phyloP scores from a whole-genome alignment of 306 rosid species.

The Pachyrhizus erosus region DNA sequence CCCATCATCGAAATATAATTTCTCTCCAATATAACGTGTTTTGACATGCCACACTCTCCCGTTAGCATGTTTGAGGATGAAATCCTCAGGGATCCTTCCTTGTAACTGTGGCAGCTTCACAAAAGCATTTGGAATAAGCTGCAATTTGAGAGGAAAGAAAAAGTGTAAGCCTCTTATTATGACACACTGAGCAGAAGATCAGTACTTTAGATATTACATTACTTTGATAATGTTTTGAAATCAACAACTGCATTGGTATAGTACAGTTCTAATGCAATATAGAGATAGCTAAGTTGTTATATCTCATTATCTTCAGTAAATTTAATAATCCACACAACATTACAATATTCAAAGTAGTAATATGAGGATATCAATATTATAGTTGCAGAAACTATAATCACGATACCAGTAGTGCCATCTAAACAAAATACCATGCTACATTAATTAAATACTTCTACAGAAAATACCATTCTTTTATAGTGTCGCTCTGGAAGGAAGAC shows the following conservation, averaged over 20 bases:
- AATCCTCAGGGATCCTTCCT: not conserved
- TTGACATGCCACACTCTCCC: slow-evolving; percentile 42
- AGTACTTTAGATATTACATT: not conserved
- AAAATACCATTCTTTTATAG: slow-evolving; percentile 43
- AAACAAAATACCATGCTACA: too few relatives aligned
- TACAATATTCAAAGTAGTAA: not conserved
- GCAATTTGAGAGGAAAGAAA: not conserved
- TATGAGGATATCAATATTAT: not conserved
- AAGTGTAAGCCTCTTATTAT: not conserved
- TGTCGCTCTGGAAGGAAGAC: not conserved
- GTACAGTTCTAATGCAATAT: not conserved
- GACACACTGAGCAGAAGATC: not conserved
- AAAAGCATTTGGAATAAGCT: slow-evolving; percentile 43
- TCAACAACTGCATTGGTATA: not conserved
- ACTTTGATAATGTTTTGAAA: slow-evolving; percentile 1
- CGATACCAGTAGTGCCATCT: too few relatives aligned
- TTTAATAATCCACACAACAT: not conserved
- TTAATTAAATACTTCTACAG: too few relatives aligned
- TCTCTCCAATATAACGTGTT: not conserved
- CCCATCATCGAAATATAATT: slow-evolving; percentile 30
- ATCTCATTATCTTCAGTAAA: slow-evolving; percentile 1
- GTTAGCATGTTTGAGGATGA: slow-evolving; percentile 23
- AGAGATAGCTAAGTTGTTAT: not conserved
- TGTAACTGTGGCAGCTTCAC: not conserved
- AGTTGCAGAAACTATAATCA: not conserved